These are phyloP conservation scores for Angophora floribunda DNA, from an alignment of 345 rosid species.

Conservation along the genomic window DNA sequence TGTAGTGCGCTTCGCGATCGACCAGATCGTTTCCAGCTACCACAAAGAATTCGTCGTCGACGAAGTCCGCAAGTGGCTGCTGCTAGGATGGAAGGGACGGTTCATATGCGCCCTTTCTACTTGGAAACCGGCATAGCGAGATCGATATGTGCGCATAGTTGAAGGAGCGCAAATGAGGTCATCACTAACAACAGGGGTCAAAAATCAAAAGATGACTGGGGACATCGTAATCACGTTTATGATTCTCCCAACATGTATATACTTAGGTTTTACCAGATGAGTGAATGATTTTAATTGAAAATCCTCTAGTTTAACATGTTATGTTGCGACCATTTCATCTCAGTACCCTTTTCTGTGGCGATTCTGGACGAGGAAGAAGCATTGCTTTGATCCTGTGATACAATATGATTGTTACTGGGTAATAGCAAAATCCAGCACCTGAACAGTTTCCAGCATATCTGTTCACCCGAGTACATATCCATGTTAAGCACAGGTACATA, in stretches of 20 bases:
- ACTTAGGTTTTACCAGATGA: background rate
- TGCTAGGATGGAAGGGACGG: constrained; percentile 5
- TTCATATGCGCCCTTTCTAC: constrained; percentile 1
- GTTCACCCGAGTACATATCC: no score
- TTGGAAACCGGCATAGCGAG: background rate
- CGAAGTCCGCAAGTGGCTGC: background rate
- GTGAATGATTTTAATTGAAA: background rate
- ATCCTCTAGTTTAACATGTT: background rate
- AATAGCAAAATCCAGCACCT: background rate
- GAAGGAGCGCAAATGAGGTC: background rate
- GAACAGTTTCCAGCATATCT: background rate
- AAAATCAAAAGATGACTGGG: background rate
- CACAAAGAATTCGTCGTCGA: background rate
- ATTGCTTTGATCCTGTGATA: background rate
- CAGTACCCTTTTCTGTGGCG: background rate
- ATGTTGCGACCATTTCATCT: background rate
- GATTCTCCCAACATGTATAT: background rate
- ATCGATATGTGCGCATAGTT: background rate
- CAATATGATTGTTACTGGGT: background rate
- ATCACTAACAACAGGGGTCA: background rate
- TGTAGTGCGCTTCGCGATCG: background rate
- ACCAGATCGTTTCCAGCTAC: background rate
- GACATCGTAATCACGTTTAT: background rate
- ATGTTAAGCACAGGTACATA: background rate
- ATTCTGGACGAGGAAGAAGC: background rate